Base-by-base conservation (phyloP, 164 flowering plant species). In the Platanus orientalis region DNA sequence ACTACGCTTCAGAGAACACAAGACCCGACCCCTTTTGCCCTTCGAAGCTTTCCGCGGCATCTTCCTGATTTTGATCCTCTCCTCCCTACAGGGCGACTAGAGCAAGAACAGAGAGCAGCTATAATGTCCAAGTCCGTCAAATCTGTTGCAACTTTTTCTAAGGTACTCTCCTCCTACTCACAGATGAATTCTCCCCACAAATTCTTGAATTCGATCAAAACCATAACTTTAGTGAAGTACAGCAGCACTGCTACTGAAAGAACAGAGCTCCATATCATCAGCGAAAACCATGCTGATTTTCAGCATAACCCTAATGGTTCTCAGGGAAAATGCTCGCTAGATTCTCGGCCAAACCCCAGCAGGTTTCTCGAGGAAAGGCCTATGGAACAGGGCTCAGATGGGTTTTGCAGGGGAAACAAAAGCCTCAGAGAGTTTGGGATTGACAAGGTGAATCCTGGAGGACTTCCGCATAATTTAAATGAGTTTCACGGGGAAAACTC, bases 191-290 rank as follows among this genome's bases (percentile, higher is more conserved):
- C 63, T 48, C 24, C 30, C 26, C 32, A 48, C 56, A 48, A 10
- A 30, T 54, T 27, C 7, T n/a, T 57, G 1, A 7, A 34, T 57
- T 60, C 28, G 14, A 17, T 40, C n/a, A 53, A 52, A 26, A 10
- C 57, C 58, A 20, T 40, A 47, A 0, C 54, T 51, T 58, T 58
- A 53, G 20, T 20, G 14, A 69, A 27, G 16, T 12, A 57, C 49
- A 1, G 53, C 34, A 60, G 30, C 30, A 64, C 62, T 36, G 60
- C 69, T 16, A 45, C 66, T 36, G 67, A 60, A 50, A 73, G 52
- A 57, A 24, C 60, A 23, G 56, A 56, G 23, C 19, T 47, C 14
- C 57, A 47, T 25, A 4, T 0, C 3, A 10, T 1, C 47, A 51
- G 26, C 36, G 27, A 11, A 19, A 19, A 54, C 13, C 24, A 24